Evolutionary conservation across 805 yeast species (phyloP), one percentile per base, ranked within the genome.

Genomic region (Ogataea pilisensis): DNA sequence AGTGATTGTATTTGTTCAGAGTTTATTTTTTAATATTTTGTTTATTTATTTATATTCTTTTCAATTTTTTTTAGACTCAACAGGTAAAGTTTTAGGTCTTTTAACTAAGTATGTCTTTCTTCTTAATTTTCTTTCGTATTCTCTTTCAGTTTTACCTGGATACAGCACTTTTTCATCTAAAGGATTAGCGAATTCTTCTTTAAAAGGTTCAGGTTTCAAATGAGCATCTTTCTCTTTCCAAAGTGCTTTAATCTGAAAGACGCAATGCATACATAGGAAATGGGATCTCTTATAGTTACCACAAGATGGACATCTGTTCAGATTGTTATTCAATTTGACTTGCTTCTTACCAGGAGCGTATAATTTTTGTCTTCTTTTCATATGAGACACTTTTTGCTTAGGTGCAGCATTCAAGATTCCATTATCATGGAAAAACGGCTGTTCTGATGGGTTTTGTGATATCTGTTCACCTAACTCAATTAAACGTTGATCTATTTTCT

Each of bases 271-370:
- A 66, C 99, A 91, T 54, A 91, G 71, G 42, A 89, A 80, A 63
- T 93, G 95, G 2, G 93, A 80, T 57, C 96, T 75, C 66, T 91
- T 93, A 53, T 78, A 83, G 47, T 85, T 83, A 33, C 99, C 99
- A 68, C 99, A 91, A 0, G 96, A 83, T 3, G 98, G 97, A 61
- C 99, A 91, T 61, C 95, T 77, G 47, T 84, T 87, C 55, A 93
- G 69, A 58, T 86, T 82, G 41, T 80, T 76, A 49, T 85, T 72
- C 37, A 82, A 80, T 60, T 85, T 79, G 50, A 86, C 69, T 53
- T 89, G 93, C 61, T 88, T 91, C 43, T 78, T 74, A 9, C 86
- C 95, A 4, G 91, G 87, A 7, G 88, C 89, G 50, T 86, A 77
- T 51, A 84, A 78, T 66, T 90, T 80, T 60, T 78, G 82, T 64